Evolutionary conservation across 1,139 yeast species (phyloP).

Genomic region (Debaryomyces robertsiae): DNA sequence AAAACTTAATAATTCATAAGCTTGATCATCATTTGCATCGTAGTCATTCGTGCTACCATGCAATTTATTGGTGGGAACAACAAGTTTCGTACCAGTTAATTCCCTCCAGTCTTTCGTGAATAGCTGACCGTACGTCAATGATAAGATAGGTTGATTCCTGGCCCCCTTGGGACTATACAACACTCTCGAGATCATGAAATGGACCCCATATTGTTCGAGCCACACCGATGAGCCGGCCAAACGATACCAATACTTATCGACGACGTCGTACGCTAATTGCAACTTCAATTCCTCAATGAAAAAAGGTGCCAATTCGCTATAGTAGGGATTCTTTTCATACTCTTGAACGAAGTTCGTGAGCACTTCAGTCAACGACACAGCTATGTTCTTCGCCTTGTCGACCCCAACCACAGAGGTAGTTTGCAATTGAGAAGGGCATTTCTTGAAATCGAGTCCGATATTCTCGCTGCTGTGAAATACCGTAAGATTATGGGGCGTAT

Average conservation of each 20-base stretch:
- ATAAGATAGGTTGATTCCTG: constrained; percentile 36
- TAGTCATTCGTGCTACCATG: constrained; percentile 8
- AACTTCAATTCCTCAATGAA: constrained; percentile 27
- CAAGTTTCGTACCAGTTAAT: constrained; percentile 30
- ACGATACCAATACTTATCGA: constrained; percentile 38
- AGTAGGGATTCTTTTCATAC: constrained; percentile 22
- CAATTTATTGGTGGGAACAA: constrained; percentile 33
- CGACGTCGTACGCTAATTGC: constrained; percentile 30
- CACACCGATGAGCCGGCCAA: constrained; percentile 45
- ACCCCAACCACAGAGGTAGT: constrained; percentile 19
- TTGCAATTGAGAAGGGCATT: constrained; percentile 19
- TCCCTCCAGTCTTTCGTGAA: constrained; percentile 45
- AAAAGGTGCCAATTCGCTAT: constrained; percentile 28
- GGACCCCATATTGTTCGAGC: constrained; percentile 43
- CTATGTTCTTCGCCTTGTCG: constrained; percentile 23
- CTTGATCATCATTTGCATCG: constrained; percentile 14
- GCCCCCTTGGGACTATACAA: constrained; percentile 32
- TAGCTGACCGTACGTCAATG: constrained; percentile 40
- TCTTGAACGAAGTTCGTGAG: constrained; percentile 21
- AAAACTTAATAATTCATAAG: constrained; percentile 23
- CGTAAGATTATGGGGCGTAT: constrained; percentile 19
- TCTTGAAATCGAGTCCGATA: constrained; percentile 20
- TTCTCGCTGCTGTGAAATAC: constrained; percentile 21
- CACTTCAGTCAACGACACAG: constrained; percentile 23
- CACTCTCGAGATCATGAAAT: constrained; percentile 38